Percentiles rank a stretch among this genome's conserved stretches.
phyloP scores from a whole-genome alignment of 768 basidiomycete species.

The Mycena leptocephala region DNA sequence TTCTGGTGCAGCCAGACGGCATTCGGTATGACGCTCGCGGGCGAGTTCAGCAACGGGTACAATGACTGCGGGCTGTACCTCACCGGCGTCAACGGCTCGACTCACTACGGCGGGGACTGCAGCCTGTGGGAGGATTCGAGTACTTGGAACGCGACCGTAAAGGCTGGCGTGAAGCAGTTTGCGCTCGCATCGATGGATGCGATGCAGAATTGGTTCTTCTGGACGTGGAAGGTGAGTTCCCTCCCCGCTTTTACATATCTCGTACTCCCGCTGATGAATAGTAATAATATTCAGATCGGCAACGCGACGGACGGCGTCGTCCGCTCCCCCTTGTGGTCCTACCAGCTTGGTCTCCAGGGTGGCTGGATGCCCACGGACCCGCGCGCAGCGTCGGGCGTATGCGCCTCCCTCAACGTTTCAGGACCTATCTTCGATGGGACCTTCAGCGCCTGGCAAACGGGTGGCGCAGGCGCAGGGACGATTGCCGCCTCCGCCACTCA shows the following conservation, averaged over 20 bases:
- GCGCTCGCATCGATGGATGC: background rate
- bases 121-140: background rate
- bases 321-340: background rate
- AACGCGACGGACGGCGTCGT: background rate
- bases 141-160: background rate
- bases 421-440: background rate
- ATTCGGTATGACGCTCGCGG: background rate
- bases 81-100: background rate
- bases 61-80: conserved; percentile 3
- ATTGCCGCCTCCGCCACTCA: background rate
- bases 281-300: background rate
- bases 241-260: too few relatives aligned
- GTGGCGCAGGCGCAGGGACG: background rate
- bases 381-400: background rate
- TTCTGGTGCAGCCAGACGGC: background rate
- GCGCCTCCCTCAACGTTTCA: background rate
- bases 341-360: background rate
- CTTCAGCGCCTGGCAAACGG: background rate
- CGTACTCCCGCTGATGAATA: background rate
- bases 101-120: background rate
- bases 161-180: background rate
- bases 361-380: background rate
- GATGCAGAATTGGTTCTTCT: background rate
- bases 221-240: conserved; percentile 6
- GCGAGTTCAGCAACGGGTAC: background rate